Evolutionary conservation across 805 yeast genomes (phyloP).

Genomic region (Metschnikowia corniflorae): DNA sequence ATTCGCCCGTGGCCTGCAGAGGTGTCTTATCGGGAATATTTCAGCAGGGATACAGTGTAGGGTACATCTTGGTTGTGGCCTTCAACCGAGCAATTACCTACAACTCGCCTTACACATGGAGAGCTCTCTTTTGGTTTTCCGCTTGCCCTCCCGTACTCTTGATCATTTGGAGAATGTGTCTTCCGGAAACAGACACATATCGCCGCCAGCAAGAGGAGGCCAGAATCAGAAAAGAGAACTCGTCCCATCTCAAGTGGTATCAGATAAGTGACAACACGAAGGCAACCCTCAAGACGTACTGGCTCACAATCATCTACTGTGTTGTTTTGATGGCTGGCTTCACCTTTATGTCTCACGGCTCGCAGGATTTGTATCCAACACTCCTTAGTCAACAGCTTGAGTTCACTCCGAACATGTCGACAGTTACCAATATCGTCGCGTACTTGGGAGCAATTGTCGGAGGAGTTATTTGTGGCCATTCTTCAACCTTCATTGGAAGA

Average conservation of each 20-base stretch:
- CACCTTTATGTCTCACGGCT: conserved; percentile 43
- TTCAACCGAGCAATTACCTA: conserved; percentile 55
- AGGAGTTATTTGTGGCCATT: conserved; percentile 43
- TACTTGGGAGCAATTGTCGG: conserved; percentile 41
- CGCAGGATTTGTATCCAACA: conserved; percentile 43
- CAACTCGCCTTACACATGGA: conserved; percentile 55
- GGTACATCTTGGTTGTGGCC: conserved; percentile 60
- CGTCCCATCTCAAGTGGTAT: conserved; percentile 13
- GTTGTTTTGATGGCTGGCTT: conserved; percentile 46
- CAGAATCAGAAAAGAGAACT: conserved; percentile 4
- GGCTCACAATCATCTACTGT: conserved; percentile 58
- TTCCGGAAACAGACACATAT: conserved; percentile 61
- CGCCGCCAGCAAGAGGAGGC: conserved; percentile 20
- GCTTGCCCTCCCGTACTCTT: conserved; percentile 65
- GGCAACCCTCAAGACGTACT: conserved; percentile 43
- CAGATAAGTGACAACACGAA: conserved; percentile 11
- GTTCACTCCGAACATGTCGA: conserved; percentile 30
- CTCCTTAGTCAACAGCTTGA: conserved; percentile 33
- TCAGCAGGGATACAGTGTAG: conserved; percentile 79
- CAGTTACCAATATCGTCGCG: conserved; percentile 39
- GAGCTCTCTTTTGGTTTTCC: conserved; percentile 65
- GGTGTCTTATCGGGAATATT: conserved; percentile 64
- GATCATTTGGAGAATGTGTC: conserved; percentile 51
- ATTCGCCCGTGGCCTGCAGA: conserved; percentile 54
- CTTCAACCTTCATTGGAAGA: conserved; percentile 38